Conservation (phyloP, 257 asterid species). For the Anisodus acutangulus region DNA sequence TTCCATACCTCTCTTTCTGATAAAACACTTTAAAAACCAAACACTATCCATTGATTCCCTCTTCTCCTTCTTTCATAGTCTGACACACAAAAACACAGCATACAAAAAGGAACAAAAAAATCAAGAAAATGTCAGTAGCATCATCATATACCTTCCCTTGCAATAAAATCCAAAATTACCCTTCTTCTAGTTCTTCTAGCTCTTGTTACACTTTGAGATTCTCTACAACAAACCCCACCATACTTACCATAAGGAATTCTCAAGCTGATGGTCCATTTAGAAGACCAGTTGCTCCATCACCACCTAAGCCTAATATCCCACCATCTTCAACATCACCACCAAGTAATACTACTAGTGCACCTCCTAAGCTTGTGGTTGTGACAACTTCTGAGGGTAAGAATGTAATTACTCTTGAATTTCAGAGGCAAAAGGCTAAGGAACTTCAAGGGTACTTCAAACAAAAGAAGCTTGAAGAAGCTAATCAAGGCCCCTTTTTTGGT, state of each 20-base stretch:
- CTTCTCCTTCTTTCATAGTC: not conserved
- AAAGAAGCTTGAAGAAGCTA: conserved; percentile 84
- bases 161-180: conserved; percentile 45
- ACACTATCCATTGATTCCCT: not conserved
- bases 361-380: conserved; percentile 53
- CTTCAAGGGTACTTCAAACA: conserved; percentile 87
- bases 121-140: conserved; percentile 47
- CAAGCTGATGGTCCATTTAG: conserved; percentile 89
- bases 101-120: not conserved
- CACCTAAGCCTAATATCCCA: conserved; percentile 56
- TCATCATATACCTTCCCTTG: conserved; percentile 60
- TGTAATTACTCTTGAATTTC: conserved; percentile 81
- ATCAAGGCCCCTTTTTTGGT: conserved; percentile 95
- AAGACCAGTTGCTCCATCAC: conserved; percentile 72
- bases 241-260: conserved; percentile 60
- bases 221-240: conserved; percentile 35
- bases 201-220: conserved; percentile 58
- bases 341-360: conserved; percentile 30
- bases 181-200: conserved; percentile 40
- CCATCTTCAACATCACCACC: conserved; percentile 11
- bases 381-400: conserved; percentile 49
- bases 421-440: conserved; percentile 96
- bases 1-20: conserved; percentile 23
- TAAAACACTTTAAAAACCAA: not conserved
- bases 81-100: not conserved